phyloP scores from a whole-genome alignment of 2,329 filamentous ascomycete genomes.

The Microsporum canis region DNA sequence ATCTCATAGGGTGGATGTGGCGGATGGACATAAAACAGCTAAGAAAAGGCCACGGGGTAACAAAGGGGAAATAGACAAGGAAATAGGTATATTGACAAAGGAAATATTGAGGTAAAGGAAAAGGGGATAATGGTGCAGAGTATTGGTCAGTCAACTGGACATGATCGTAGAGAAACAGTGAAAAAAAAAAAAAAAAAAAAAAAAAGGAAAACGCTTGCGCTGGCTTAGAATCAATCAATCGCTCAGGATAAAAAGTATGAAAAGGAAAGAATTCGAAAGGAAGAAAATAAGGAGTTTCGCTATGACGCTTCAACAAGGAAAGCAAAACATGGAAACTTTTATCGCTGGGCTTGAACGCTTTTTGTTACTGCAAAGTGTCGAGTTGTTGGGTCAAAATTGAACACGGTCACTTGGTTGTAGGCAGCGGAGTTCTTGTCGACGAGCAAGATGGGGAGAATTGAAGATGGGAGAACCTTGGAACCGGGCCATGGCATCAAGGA shows the following conservation, averaged over 20 bases:
- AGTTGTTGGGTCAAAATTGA: not conserved
- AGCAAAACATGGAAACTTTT: not conserved
- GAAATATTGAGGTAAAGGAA: not conserved
- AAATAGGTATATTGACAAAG: slow-evolving; percentile 3
- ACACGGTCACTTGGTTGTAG: not conserved
- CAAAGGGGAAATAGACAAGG: not conserved
- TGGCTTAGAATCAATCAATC: not conserved
- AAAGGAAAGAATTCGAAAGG: not conserved
- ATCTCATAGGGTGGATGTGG: not conserved
- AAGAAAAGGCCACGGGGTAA: not conserved
- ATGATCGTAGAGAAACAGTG: not conserved
- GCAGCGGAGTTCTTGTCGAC: not conserved
- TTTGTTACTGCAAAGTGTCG: not conserved
- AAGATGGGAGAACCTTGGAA: not conserved
- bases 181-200: not conserved
- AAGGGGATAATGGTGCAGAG: slow-evolving; percentile 1
- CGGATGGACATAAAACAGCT: not conserved
- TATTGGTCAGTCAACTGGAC: not conserved
- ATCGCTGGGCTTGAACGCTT: not conserved
- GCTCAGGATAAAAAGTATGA: not conserved
- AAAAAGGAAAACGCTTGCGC: not conserved
- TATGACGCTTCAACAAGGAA: not conserved
- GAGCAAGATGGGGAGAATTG: not conserved
- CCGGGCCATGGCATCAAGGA: not conserved
- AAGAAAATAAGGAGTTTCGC: not conserved